Evolutionary conservation across 768 basidiomycete genomes (phyloP).

Genomic region (Podaxis sp.): DNA sequence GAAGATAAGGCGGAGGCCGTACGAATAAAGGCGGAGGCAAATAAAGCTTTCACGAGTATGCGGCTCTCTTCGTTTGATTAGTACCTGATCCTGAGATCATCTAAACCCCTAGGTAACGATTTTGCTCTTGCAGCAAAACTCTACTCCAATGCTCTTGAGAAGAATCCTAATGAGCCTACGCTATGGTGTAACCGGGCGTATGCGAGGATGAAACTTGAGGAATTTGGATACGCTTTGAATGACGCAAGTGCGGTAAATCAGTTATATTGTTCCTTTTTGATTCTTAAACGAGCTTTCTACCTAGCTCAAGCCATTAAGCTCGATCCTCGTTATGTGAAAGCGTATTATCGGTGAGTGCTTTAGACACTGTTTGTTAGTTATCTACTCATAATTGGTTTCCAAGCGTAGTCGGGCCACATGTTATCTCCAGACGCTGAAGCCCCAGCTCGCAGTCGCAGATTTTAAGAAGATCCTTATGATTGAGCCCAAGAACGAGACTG

Average conservation of each 20-base stretch:
- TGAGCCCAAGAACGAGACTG: conserved; percentile 84
- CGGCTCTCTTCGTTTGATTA: conserved; percentile 11
- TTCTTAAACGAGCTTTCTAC: conserved; percentile 8
- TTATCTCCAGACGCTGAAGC: conserved; percentile 86
- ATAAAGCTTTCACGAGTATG: conserved; percentile 80
- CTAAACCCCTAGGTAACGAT: conserved; percentile 50
- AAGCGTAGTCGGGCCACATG: conserved; percentile 77
- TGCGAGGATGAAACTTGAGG: conserved; percentile 87
- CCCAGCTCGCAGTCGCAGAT: conserved; percentile 82
- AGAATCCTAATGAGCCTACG: conserved; percentile 86
- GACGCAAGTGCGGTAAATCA: conserved; percentile 70
- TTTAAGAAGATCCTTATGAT: conserved; percentile 81
- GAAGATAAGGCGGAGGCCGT: conserved; percentile 67
- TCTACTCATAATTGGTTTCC: not conserved
- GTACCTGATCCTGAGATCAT: conserved; percentile 2
- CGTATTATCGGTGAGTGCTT: conserved; percentile 69
- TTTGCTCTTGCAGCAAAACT: conserved; percentile 74
- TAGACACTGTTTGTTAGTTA: not conserved
- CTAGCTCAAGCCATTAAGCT: conserved; percentile 82
- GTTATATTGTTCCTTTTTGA: not conserved
- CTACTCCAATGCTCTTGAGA: conserved; percentile 82
- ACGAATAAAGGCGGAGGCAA: conserved; percentile 80
- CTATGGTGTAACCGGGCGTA: conserved; percentile 95
- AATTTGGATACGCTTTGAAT: conserved; percentile 87
- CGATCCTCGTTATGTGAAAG: conserved; percentile 89